Base-by-base conservation (phyloP, 2,329 filamentous ascomycete genomes). In the Aspergillus neotritici region DNA sequence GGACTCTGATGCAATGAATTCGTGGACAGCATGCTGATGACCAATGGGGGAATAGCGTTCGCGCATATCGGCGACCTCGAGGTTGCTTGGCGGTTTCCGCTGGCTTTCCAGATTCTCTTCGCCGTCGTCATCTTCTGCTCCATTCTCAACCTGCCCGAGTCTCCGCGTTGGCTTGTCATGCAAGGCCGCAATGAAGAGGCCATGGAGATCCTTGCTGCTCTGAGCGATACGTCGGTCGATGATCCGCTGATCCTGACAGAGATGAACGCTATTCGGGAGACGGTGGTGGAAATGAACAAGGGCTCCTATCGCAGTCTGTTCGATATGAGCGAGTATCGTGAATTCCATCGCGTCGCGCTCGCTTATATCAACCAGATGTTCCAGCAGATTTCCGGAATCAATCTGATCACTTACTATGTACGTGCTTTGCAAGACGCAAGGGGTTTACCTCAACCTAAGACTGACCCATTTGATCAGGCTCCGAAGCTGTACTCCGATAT, bases 311-410 rank as follows among this genome's bases (percentile, higher is more conserved):
- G 71, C 69, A 14, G 65, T 60, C 8, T 76, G 4, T 78, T 79
- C 62, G 76, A 69, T 47, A 74, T 73, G 66, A 68, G 65, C 42
- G 66, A 71, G 42, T 64, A 75, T 45, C 65, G 71, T 16, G 66
- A 74, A 51, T 65, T 76, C 37, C 71, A 76, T 57, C 69, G 74
- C 28, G 68, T 70, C 5, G 44, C 67, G 7, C 64, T 76, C 13
- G 72, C 67, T 35, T 69, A 73, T 43, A 62, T 71, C 49, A 71
- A 72, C 53, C 71, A 75, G 45, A 66, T 74, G 57, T 76, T 73
- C 55, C 66, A 63, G 34, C 61, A 74, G 39, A 58, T 64, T 43
- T 51, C 46, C 13, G 59, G 60, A 4, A 53, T 60, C 32, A 64
- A 60, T 32, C 43, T 60, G 4, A 60, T 64, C 35, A 25, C 21